phyloP scores from a whole-genome alignment of 805 yeast genomes.

The Ogataea nakhonphanomensis region DNA sequence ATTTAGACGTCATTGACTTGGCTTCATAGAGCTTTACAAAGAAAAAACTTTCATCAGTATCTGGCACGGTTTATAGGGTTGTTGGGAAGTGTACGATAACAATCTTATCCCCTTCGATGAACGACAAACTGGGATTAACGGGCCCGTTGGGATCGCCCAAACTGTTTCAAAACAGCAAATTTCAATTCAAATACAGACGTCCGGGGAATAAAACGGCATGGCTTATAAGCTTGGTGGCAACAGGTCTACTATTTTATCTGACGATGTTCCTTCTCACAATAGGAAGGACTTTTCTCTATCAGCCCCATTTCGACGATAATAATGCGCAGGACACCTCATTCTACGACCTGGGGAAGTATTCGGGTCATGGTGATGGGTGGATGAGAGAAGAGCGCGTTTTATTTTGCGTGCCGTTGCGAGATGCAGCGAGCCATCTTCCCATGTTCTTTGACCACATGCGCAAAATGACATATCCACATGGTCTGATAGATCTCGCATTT shows the following conservation, averaged over 20 bases:
- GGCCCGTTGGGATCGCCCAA: slow-evolving; percentile 15
- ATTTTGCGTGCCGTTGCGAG: slow-evolving; percentile 57
- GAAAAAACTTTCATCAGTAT: not conserved
- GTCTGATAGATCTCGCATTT: slow-evolving; percentile 63
- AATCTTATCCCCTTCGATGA: not conserved
- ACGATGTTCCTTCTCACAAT: slow-evolving; percentile 1
- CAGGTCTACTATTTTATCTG: not conserved
- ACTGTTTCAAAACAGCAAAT: slow-evolving; percentile 6
- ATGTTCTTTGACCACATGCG: slow-evolving; percentile 58
- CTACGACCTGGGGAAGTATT: slow-evolving; percentile 42
- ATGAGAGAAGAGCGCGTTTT: slow-evolving; percentile 48
- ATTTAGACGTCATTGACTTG: too few relatives aligned
- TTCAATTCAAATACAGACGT: not conserved
- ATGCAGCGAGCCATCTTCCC: slow-evolving; percentile 57
- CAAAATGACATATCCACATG: slow-evolving; percentile 56
- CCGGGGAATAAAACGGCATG: not conserved
- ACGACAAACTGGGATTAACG: not conserved
- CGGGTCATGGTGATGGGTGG: slow-evolving; percentile 50
- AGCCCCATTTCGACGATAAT: slow-evolving; percentile 15
- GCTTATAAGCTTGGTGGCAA: slow-evolving; percentile 1
- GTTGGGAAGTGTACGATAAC: too few relatives aligned
- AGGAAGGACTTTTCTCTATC: slow-evolving; percentile 10
- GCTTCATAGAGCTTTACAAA: not conserved
- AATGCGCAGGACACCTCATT: slow-evolving; percentile 20
- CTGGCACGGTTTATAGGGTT: too few relatives aligned